phyloP scores from a whole-genome alignment of 2,329 filamentous ascomycete genomes.

The Arthrobotrys musiformis region DNA sequence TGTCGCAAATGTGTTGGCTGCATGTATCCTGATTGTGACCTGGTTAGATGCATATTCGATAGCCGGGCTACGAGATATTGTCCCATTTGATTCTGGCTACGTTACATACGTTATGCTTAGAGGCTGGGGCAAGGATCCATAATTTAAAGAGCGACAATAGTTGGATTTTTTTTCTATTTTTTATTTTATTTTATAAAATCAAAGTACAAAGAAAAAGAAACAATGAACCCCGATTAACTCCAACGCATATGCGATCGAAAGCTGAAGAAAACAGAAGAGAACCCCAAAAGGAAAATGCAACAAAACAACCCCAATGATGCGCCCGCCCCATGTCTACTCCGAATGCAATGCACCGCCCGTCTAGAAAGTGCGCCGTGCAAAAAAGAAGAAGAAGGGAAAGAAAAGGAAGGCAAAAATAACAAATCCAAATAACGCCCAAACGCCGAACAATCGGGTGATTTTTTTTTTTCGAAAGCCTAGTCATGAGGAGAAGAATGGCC shows the following conservation, averaged over 20 bases:
- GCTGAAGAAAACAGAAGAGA: neutral
- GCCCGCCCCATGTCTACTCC: neutral
- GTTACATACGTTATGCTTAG: neutral
- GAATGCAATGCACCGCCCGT: neutral
- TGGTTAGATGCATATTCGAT: neutral
- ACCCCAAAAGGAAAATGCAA: slow-evolving; percentile 15
- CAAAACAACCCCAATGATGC: slow-evolving; percentile 6
- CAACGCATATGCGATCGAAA: neutral
- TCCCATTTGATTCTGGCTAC: neutral
- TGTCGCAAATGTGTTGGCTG: neutral
- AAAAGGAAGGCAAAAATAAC: slow-evolving; percentile 6
- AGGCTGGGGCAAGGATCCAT: slow-evolving; percentile 11
- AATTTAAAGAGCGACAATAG: slow-evolving; percentile 16
- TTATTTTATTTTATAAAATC: neutral
- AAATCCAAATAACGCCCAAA: slow-evolving; percentile 25
- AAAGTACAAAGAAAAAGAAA: neutral
- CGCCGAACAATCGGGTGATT: neutral
- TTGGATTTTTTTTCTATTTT: slow-evolving; percentile 4
- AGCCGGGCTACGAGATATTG: neutral
- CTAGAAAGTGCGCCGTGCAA: neutral
- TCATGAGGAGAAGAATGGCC: slow-evolving; percentile 13
- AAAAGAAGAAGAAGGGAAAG: neutral
- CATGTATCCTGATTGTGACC: neutral
- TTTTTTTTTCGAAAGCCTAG: neutral
- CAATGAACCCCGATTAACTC: neutral